These are phyloP conservation scores for Septoria linicola DNA, from an alignment of 2,329 filamentous ascomycete genomes.

Conservation along the genomic window DNA sequence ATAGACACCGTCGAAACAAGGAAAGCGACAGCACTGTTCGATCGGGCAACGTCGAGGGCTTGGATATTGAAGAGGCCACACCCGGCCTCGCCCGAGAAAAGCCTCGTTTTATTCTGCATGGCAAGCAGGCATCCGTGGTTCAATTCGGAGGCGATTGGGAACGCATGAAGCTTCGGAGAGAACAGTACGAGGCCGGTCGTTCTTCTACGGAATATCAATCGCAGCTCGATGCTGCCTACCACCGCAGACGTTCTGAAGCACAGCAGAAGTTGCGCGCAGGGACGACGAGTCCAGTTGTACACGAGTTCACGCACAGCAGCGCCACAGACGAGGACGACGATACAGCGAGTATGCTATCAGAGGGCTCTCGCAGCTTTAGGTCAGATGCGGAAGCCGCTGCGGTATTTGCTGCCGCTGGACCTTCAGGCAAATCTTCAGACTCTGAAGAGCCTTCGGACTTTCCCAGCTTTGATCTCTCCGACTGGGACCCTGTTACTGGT, in stretches of 20 bases:
- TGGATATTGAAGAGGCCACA: constrained; percentile 51
- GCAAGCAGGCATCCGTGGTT: constrained; percentile 95
- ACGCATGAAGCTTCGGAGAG: constrained; percentile 36
- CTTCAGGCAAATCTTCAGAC: neutral
- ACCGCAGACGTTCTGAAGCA: constrained; percentile 21
- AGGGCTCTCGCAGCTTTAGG: constrained; percentile 25
- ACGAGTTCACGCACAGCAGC: constrained; percentile 15
- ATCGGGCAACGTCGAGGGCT: constrained; percentile 30
- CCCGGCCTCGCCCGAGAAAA: constrained; percentile 70
- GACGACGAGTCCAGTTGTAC: constrained; percentile 19
- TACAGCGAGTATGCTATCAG: constrained; percentile 22
- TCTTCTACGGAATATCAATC: constrained; percentile 14
- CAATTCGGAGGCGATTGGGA: constrained; percentile 88
- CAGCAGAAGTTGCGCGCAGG: constrained; percentile 22
- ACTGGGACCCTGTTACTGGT: constrained; percentile 19
- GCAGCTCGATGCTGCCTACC: constrained; percentile 14
- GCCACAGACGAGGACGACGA: constrained; percentile 25
- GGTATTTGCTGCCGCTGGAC: constrained; percentile 6
- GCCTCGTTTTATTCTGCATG: constrained; percentile 92
- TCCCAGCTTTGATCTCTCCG: constrained; percentile 18
- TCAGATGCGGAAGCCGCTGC: constrained; percentile 31
- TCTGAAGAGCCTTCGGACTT: constrained; percentile 15
- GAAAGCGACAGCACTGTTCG: constrained; percentile 64
- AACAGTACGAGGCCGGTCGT: constrained; percentile 30
- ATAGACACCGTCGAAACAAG: constrained; percentile 73